Evolutionary conservation across 2,329 filamentous ascomycete species (phyloP).

Genomic region (Raffaelea albimanens): DNA sequence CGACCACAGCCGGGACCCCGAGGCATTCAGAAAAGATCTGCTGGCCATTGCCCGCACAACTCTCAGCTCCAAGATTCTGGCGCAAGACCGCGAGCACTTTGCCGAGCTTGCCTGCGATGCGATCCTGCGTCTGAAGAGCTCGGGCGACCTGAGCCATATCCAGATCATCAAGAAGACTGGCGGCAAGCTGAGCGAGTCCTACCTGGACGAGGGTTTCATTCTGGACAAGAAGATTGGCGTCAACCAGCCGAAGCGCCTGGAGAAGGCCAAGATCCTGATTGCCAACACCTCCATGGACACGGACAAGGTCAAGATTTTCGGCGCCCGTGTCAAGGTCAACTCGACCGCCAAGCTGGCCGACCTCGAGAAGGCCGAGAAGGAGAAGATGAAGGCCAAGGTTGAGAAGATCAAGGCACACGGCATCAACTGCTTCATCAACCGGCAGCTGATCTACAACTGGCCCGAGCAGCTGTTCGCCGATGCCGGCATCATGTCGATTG

Average conservation of each 20-base stretch:
- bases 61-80: conserved; percentile 91
- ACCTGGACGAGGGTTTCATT: conserved; percentile 96
- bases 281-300: conserved; percentile 99
- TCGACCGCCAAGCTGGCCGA: conserved; percentile 97
- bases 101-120: conserved; percentile 83
- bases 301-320: conserved; percentile 99
- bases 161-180: conserved; percentile 99
- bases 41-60: conserved; percentile 88
- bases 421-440: conserved; percentile 99
- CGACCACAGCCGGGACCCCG: conserved; percentile 76
- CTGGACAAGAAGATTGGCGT: conserved; percentile 98
- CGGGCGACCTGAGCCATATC: conserved; percentile 91
- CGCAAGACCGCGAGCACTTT: conserved; percentile 90
- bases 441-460: conserved; percentile 99
- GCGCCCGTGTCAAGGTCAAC: conserved; percentile 90
- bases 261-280: conserved; percentile 96
- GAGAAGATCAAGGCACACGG: conserved; percentile 98
- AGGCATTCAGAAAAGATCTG: conserved; percentile 82
- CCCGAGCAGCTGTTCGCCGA: conserved; percentile 97
- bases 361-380: conserved; percentile 92
- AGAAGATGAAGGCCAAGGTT: conserved; percentile 99
- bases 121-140: conserved; percentile 79
- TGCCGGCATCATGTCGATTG: conserved; percentile 94
- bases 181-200: conserved; percentile 94
- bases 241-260: conserved; percentile 93